Base-by-base conservation (phyloP, 2,329 filamentous ascomycete genomes). In the Penicillium sumatraense region DNA sequence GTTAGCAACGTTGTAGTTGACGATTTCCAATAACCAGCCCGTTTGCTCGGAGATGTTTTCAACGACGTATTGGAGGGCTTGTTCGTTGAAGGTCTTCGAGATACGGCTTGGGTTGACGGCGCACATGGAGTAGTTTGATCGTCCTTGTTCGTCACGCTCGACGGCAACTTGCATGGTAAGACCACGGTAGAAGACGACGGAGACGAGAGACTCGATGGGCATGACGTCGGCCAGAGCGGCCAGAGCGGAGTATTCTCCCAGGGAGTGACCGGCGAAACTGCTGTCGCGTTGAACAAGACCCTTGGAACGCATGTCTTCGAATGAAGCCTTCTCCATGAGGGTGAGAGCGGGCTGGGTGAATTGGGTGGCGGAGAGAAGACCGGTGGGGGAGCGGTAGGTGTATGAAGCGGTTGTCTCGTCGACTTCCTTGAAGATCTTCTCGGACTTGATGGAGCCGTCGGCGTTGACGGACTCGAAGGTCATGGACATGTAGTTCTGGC, bases 401-500 rank as follows among this genome's bases (percentile, higher is more conserved):
- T 99, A 99, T 0, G 90, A 98, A 5, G 90, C 90, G 2, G 93
- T 98, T 72, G 83, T 88, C 78, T 98, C 95, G 68, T 89, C 86
- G 68, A 99, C 93, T 69, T 96, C 93, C 82, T 99, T 98, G 85
- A 99, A 99, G 72, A 99, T 99, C 79, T 93, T 96, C 83, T 99
- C 95, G 0, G 95, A 97, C 78, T 97, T 98, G 80, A 96, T 92
- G 31, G 86, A 86, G 23, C 95, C 95, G 74, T 99, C 95, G 2
- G 90, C 81, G 56, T 89, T 89, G 50, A 99, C 92, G n/a, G 93
- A 96, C 81, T 99, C 95, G 77, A 98, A 99, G 45, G 93, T 98
- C 95, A 99, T 99, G 57, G 93, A 88, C 89, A 98, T 98, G 82
- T 99, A 99, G 79, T 99, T 99, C 72, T 96, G 89, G 60, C 95